These are phyloP conservation scores for Chaetothyriales sp. DNA, from an alignment of 2,329 filamentous ascomycete species.

Conservation along the genomic window DNA sequence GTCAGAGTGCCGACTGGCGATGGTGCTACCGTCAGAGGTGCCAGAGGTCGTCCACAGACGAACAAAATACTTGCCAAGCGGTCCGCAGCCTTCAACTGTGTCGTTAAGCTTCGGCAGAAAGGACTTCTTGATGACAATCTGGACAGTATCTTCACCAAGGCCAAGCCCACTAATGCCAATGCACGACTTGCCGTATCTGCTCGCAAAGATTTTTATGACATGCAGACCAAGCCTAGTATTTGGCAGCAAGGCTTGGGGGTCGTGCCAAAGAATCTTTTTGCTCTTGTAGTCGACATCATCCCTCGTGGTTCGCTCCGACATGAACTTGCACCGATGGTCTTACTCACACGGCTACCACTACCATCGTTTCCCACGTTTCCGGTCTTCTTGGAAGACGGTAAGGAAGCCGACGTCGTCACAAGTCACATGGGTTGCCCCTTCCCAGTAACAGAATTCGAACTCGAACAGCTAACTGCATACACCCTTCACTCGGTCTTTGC, in stretches of 20 bases:
- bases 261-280: constrained; percentile 42
- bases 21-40: constrained; percentile 54
- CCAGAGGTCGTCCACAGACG: constrained; percentile 47
- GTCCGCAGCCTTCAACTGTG: constrained; percentile 76
- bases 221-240: constrained; percentile 63
- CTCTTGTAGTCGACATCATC: constrained; percentile 47
- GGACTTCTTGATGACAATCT: constrained; percentile 61
- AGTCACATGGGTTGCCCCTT: constrained; percentile 34
- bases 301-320: constrained; percentile 41
- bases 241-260: constrained; percentile 45
- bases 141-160: constrained; percentile 57
- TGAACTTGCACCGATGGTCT: constrained; percentile 27
- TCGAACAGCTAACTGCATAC: constrained; percentile 53
- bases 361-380: constrained; percentile 54
- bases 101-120: constrained; percentile 52
- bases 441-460: constrained; percentile 27
- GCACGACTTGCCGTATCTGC: constrained; percentile 67
- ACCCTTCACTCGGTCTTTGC: constrained; percentile 58
- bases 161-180: constrained; percentile 71
- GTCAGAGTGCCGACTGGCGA: constrained; percentile 55
- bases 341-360: constrained; percentile 56
- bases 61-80: constrained; percentile 73
- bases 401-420: constrained; percentile 45
- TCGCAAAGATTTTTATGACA: constrained; percentile 58
- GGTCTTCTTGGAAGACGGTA: constrained; percentile 55